Evolutionary conservation across 345 rosid species (phyloP), one percentile per base, ranked within the genome.

Genomic region (Brassica incana): DNA sequence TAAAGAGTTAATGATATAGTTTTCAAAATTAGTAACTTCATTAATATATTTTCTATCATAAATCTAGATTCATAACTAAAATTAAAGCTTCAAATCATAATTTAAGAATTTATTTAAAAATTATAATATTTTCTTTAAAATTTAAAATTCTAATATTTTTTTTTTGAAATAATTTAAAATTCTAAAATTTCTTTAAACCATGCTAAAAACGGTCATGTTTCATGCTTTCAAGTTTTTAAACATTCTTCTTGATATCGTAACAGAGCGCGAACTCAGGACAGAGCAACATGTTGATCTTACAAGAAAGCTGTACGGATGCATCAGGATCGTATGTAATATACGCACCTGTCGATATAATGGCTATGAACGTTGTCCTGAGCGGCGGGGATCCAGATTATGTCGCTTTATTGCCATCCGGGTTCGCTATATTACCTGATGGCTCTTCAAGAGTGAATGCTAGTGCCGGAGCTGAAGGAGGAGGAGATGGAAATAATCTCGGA

Each of bases 361-460:
- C 98, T 1, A 95, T 95, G 99, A 93, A 95, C 35, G 75, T 88
- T 5, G 97, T 95, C 11, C 66, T 95, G 1, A 85, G 91, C 1
- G 99, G 99, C 0, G 97, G 98, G 0, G 97, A 91, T 78, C 98
- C 99, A 0, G 99, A 95, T 81, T 91, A 95, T 16, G 97, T 91
- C 0, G 97, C 98, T 0, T 88, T 93, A 23, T 87, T 93, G 25
- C 99, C 98, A 8, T 95, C 99, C 45, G 97, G 99, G 8, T 95
- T 95, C 11, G 99, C 98, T 25, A 88, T 95, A 29, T 89, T 93
- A 38, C 98, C 98, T 2, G 97, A 93, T 29, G 97, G 98, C 8
- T 89, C 88, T 1, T 84, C 78, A 5, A 45, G 81, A 52, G 89
- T 79, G 10, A 65, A 25, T 68, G 63, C 32, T 3, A 43, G 27